Evolutionary conservation across 176 grass and related monocot species (phyloP).

Genomic region (Saccharum spontaneum): DNA sequence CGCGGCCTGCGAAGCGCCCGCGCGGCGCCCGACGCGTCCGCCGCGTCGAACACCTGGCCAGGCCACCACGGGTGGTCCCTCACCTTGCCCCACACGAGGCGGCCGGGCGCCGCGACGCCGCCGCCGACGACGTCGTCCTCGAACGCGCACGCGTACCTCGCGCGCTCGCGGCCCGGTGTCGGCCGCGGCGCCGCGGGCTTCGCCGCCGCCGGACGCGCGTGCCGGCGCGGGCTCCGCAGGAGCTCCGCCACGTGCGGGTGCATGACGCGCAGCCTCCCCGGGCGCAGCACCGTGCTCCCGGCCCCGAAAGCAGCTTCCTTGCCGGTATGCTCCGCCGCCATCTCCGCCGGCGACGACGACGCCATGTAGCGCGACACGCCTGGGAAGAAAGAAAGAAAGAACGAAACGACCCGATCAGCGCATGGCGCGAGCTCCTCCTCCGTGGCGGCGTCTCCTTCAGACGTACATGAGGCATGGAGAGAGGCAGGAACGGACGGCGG

Average conservation of each 20-base stretch:
- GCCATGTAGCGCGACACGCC: constrained; percentile 17
- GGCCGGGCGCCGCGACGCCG: constrained; percentile 11
- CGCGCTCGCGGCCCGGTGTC: neutral
- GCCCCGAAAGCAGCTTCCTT: neutral
- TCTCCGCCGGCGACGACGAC: neutral
- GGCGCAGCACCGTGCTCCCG: neutral
- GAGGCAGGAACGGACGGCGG: neutral
- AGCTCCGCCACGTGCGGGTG: constrained; percentile 40
- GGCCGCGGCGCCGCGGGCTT: neutral
- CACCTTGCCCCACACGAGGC: constrained; percentile 74
- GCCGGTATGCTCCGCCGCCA: neutral
- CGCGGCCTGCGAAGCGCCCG: constrained; percentile 2
- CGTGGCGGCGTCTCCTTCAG: neutral
- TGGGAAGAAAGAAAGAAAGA: neutral
- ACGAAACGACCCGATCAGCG: neutral
- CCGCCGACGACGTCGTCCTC: constrained; percentile 31
- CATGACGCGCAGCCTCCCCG: constrained; percentile 17
- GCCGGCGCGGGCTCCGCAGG: neutral
- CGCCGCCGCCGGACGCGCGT: neutral
- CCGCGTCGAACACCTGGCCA: constrained; percentile 56
- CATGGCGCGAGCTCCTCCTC: neutral
- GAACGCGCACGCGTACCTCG: constrained; percentile 42
- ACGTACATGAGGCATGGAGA: neutral
- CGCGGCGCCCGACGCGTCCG: constrained; percentile 58
- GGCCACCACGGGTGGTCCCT: constrained; percentile 82